Evolutionary conservation across 768 basidiomycete genomes (phyloP), one percentile per base, ranked within the genome.

Genomic region (Lactarius quietus): DNA sequence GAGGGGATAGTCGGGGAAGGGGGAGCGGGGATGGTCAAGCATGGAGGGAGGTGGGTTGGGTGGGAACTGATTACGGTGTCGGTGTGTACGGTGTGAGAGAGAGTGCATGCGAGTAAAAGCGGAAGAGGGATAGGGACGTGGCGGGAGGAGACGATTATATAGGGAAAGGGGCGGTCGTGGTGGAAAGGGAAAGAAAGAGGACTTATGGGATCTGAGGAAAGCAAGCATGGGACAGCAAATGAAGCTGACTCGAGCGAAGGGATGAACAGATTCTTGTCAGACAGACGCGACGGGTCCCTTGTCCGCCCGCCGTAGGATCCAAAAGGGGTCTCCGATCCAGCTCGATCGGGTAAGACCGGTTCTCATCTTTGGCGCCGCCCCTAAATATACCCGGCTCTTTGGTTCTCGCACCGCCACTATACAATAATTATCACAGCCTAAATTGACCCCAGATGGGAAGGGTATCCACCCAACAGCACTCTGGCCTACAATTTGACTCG

Each of bases 51-150:
- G 39, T 39, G 39, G 39, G 39, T 17, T 73, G 69, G 64, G 39
- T 39, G 39, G 39, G 39, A 39, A 73, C 69, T 71, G 69, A 70
- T 64, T 61, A 71, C 64, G 67, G 70, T 71, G 67, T 36, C 57
- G 67, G 54, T 35, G 70, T 61, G 69, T 58, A 35, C 57, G 67
- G 54, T 35, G 70, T 61, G 69, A 59, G 65, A 48, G 56, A 23
- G 60, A 66, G 51, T 61, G 68, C 73, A 73, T 73, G 5, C 26
- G 48, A 51, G 48, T 26, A 68, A 64, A 72, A 68, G 68, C 72
- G 72, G 61, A 62, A 58, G 29, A 58, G 68, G 74, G 66, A 71
- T 62, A 68, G 73, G 69, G 71, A 70, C 57, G 64, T 67, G 70
- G 57, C 36, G 61, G 67, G 36, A 62, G 45, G 64, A 64, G 61